Percentiles rank a stretch among this genome's conserved stretches.
phyloP scores from a whole-genome alignment of 1,284 basidiomycete genomes.

The Malassezia japonica region DNA sequence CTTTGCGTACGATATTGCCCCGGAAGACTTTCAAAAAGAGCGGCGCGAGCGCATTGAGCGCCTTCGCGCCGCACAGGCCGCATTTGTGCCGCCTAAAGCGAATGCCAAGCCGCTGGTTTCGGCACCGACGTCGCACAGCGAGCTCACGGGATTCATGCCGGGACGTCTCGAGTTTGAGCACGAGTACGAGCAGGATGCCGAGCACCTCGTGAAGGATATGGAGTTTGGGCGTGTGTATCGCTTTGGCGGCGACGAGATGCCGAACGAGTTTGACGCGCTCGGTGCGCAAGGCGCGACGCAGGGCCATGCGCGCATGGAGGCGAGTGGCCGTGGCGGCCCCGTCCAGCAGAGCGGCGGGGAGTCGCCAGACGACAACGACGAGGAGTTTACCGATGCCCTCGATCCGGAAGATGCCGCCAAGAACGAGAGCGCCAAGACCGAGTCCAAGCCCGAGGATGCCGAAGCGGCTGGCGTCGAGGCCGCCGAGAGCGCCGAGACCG shows the following conservation, averaged over 20 bases:
- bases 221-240: conserved; percentile 81
- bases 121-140: conserved; percentile 75
- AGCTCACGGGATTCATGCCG: conserved; percentile 85
- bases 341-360: conserved; percentile 18
- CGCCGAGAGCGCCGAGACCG: conserved; percentile 15
- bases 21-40: conserved; percentile 40
- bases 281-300: conserved; percentile 34
- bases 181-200: conserved; percentile 82
- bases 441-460: conserved; percentile 13
- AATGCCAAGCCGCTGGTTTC: conserved; percentile 68
- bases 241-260: conserved; percentile 64
- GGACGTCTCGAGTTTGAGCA: conserved; percentile 95
- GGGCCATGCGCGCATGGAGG: conserved; percentile 36
- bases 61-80: conserved; percentile 34
- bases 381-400: conserved; percentile 14
- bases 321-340: conserved; percentile 59
- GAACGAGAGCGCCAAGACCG: neutral
- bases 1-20: conserved; percentile 26
- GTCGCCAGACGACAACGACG: conserved; percentile 3
- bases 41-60: conserved; percentile 41
- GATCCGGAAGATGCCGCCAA: conserved; percentile 13
- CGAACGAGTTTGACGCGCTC: conserved; percentile 36
- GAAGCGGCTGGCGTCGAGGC: neutral
- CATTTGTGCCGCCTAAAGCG: conserved; percentile 32
- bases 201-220: conserved; percentile 87